phyloP scores from a whole-genome alignment of 169 alveolate genomes.

The Plasmodium cynomolgi region DNA sequence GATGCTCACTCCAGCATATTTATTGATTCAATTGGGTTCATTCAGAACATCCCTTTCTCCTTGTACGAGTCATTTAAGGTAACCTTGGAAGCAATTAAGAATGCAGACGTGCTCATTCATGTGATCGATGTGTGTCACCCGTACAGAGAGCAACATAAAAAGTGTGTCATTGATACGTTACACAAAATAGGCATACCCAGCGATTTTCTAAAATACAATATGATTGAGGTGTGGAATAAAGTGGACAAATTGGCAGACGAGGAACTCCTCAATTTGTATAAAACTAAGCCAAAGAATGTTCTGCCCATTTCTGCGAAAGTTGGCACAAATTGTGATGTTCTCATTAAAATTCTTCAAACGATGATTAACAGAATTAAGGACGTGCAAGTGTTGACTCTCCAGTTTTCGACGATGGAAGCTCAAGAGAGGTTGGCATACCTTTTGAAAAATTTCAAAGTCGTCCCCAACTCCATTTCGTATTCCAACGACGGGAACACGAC shows the following conservation, averaged over 20 bases:
- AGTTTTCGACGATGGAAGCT: conserved; percentile 49
- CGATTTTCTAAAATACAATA: conserved; percentile 78
- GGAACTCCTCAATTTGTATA: conserved; percentile 29
- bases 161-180: conserved; percentile 88
- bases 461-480: conserved; percentile 68
- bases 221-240: conserved; percentile 94
- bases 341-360: conserved; percentile 30
- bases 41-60: conserved; percentile 91
- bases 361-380: conserved; percentile 34
- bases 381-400: conserved; percentile 33
- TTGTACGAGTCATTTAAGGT: conserved; percentile 88
- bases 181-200: conserved; percentile 85
- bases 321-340: conserved; percentile 67
- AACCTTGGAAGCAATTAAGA: conserved; percentile 88
- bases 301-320: conserved; percentile 59
- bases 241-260: conserved; percentile 85
- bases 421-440: conserved; percentile 26
- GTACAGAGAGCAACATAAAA: conserved; percentile 79
- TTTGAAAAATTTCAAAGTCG: conserved; percentile 44
- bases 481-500: conserved; percentile 63
- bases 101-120: conserved; percentile 90
- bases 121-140: conserved; percentile 89
- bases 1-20: conserved; percentile 80
- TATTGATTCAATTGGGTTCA: conserved; percentile 93
- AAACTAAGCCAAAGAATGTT: conserved; percentile 51